Evolutionary conservation across 345 rosid genomes (phyloP).

Genomic region (Salix exigua): DNA sequence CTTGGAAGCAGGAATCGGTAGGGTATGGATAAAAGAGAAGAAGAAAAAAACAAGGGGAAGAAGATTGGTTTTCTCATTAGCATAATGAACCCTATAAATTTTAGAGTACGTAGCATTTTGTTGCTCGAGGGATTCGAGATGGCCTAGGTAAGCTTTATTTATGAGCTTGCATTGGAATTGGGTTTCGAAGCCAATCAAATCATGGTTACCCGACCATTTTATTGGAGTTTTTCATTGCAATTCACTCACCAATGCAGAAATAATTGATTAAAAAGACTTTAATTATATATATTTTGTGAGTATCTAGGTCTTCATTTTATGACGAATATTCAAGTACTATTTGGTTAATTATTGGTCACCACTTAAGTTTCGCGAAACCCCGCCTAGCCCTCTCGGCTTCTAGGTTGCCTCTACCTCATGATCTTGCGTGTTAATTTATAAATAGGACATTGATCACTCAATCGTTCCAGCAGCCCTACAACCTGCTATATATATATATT

Average conservation of each 20-base stretch:
- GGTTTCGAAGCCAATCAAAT: not conserved
- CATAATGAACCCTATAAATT: not conserved
- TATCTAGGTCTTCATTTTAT: too few relatives aligned
- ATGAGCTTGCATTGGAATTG: not conserved
- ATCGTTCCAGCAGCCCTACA: not conserved
- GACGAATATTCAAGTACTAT: not conserved
- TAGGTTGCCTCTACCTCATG: slow-evolving; percentile 17
- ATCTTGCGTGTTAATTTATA: too few relatives aligned
- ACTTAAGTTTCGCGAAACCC: slow-evolving; percentile 29
- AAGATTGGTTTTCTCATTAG: not conserved
- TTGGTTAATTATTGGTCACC: slow-evolving; percentile 16
- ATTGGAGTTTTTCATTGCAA: not conserved
- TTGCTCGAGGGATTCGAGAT: not conserved
- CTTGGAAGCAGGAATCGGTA: too few relatives aligned
- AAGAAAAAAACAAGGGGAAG: too few relatives aligned
- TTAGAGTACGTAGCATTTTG: not conserved
- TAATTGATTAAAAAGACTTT: not conserved
- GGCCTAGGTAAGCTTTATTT: not conserved
- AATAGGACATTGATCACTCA: slow-evolving; percentile 8
- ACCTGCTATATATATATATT: not conserved
- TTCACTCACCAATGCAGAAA: not conserved
- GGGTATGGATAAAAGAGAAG: too few relatives aligned
- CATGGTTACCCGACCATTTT: not conserved
- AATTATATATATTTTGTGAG: not conserved
- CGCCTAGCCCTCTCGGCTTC: slow-evolving; percentile 1